Evolutionary conservation across 2,329 filamentous ascomycete species (phyloP).

Genomic region (Fusarium sp.): DNA sequence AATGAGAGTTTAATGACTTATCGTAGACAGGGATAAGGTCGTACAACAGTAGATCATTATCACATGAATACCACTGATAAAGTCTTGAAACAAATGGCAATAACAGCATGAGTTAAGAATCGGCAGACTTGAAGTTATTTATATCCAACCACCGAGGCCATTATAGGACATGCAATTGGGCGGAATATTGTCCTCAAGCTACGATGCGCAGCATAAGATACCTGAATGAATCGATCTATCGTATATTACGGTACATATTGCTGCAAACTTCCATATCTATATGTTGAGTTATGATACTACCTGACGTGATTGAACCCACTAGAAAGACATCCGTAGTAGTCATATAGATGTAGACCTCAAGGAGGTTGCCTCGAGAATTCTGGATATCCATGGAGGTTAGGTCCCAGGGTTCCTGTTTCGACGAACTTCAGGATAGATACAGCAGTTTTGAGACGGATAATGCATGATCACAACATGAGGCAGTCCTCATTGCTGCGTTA

Average conservation of each 20-base stretch:
- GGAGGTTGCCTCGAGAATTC: neutral
- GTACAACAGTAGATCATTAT: neutral
- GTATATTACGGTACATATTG: neutral
- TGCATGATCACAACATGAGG: neutral
- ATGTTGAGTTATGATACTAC: neutral
- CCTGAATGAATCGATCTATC: neutral
- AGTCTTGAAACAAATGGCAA: constrained; percentile 1
- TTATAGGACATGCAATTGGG: neutral
- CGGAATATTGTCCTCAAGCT: neutral
- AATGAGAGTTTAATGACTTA: neutral
- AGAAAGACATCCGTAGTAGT: neutral
- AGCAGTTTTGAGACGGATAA: neutral
- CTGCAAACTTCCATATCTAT: neutral
- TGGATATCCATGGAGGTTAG: neutral
- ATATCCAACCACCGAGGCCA: neutral
- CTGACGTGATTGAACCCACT: neutral
- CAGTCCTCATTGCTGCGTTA: neutral
- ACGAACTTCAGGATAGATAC: neutral
- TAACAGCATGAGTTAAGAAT: neutral
- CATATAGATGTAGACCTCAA: neutral
- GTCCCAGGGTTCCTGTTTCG: neutral
- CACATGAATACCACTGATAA: constrained; percentile 1
- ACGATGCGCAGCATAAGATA: neutral
- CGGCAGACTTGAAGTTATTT: neutral
- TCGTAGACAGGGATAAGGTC: neutral